Evolutionary conservation across 768 basidiomycete species (phyloP), one percentile per base, ranked within the genome.

Genomic region (Chalciporus chontae): DNA sequence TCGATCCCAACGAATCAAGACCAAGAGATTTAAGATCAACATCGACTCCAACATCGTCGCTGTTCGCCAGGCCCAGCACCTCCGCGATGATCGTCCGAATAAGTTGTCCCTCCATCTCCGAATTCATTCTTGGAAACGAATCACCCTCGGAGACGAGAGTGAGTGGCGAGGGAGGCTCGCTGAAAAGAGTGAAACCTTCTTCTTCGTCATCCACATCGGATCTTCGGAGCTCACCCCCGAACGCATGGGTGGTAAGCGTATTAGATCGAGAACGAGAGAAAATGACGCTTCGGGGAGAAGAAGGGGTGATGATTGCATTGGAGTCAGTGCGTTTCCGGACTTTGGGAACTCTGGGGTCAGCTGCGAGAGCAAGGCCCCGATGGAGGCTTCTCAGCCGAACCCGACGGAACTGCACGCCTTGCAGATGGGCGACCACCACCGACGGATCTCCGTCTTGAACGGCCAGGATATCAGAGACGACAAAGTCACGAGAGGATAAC

Each of bases 1-100:
- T 83, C 1, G 80, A 78, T 18, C 77, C 76, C 46, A 88, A 63
- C 1, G 84, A 87, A 56, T 87, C 84, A 18, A 87, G 64, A 3
- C 85, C 84, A 13, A 85, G 69, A 0, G 68, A 61, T 15, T 70
- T 71, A 8, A 87, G 67, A 18, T 79, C 73, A 0, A 65, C 59
- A 15, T 76, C 74, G 24, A 78, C 78, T 1, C 61, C 49, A 21
- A 86, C 68, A 15, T 70, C 69, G 3, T 64, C 56, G 17, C 59
- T 46, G 10, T 66, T 59, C 1, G 43, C 10, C 13, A 61, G 46
- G n/a, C 69, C 68, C 1, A 85, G 71, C n/a, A 79, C 73, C 2
- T 65, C 58, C 0, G 79, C 73, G 9, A 84, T 63, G 14, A 79
- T 58, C 5, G 43, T 48, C 17, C 71, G 73, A 4, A 80, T 64